Base-by-base conservation (phyloP, 2,329 filamentous ascomycete genomes). In the Exophiala oligosperma region DNA sequence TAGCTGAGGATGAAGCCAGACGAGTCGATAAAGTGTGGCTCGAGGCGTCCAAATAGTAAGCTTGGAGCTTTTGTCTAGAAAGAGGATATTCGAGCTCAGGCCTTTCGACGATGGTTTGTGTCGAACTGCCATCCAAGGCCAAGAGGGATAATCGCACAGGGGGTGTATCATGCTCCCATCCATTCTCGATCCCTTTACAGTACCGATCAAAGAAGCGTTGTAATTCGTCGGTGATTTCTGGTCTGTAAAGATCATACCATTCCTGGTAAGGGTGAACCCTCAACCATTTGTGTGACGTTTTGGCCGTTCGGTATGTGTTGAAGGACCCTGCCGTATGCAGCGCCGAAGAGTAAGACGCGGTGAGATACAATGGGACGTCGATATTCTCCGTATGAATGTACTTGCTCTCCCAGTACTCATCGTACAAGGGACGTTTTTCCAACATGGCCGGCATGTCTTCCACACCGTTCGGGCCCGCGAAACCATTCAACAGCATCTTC, bases 41-140 rank as follows among this genome's bases (percentile, higher is more conserved):
- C 32, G 32, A 35, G 6, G 32, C 32, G 2, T 35, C 32, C 7
- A 35, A 11, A 11, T 9, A 35, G 32, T 9, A 35, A 11, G 32
- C 11, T 35, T 35, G 6, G 7, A 35, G 32, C 8, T 9, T 11
- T 1, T 87, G 90, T 37, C 84, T 73, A 1, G 84, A 79, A 49
- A 90, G 83, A 0, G 87, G 41, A 54, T 49, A 49, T 24, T 59
- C 68, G 14, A 21, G 37, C 17, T 40, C 40, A 8, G 49, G 55
- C 9, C 87, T 76, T 26, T 59, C 57, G 9, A 56, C 17, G 6
- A 43, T 46, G 11, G 49, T 44, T 17, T 50, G 28, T 50, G 49
- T 23, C 4, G 14, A 24, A 11, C 47, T 32, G n/a, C 44, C 46
- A 4, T 50, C 58, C 12, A 61, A 54, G n/a, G 29, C 43, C 17